A percentile compares a stretch with the other conserved stretches of the same genome.
Evolutionary conservation across 2,329 filamentous ascomycete genomes (phyloP).

Genomic region (Coniella lustricola): DNA sequence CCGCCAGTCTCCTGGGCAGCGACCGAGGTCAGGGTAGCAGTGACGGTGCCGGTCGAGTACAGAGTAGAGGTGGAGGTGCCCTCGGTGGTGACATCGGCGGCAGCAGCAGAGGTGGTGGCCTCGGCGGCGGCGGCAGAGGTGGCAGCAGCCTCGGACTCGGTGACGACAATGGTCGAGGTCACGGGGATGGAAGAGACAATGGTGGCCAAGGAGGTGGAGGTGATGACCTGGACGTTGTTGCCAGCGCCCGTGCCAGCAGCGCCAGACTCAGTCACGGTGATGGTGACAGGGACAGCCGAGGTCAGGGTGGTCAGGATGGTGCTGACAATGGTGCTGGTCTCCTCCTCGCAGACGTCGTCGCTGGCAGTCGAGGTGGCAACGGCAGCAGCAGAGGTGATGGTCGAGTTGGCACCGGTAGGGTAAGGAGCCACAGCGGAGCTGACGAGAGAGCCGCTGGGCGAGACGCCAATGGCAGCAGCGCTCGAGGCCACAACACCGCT

Average conservation of each 20-base stretch:
- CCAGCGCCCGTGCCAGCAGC: slow-evolving; percentile 9
- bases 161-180: slow-evolving; percentile 15
- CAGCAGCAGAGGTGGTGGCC: slow-evolving; percentile 6
- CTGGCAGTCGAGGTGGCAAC: background rate
- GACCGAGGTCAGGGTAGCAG: slow-evolving; percentile 11
- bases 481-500: slow-evolving; percentile 8
- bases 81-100: slow-evolving; percentile 2
- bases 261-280: slow-evolving; percentile 17
- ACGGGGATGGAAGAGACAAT: slow-evolving; percentile 13
- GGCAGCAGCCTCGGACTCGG: slow-evolving; percentile 2
- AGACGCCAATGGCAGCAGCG: background rate
- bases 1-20: slow-evolving; percentile 1
- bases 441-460: background rate
- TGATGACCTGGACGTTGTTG: slow-evolving; percentile 11
- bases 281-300: slow-evolving; percentile 18
- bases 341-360: slow-evolving; percentile 13
- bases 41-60: slow-evolving; percentile 10
- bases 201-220: slow-evolving; percentile 11
- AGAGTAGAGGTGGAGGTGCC: slow-evolving; percentile 10
- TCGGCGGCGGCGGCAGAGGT: background rate
- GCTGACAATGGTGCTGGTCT: slow-evolving; percentile 22
- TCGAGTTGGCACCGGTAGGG: background rate
- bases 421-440: background rate
- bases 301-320: slow-evolving; percentile 22
- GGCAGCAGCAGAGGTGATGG: slow-evolving; percentile 1